Evolutionary conservation across 164 flowering plant species (phyloP), one percentile per base, ranked within the genome.

Genomic region (Nymphaea thermarum): DNA sequence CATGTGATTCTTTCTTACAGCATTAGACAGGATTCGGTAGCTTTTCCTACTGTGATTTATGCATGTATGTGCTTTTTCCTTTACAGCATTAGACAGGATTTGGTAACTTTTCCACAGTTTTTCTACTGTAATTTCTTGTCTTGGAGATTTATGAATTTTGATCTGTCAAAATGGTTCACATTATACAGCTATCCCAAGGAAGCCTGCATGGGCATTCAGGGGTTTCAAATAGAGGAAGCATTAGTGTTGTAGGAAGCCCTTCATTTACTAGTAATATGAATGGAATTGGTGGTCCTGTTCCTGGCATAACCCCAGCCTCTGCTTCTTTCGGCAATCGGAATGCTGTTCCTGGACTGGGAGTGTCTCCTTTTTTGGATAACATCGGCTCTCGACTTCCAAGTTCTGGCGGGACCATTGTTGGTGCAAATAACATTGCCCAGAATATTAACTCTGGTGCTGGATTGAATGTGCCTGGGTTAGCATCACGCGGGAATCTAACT

Each of bases 181-280:
- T 43, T 42, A 42, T 79, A 75, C 82, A 93, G 98, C 77, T 88
- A 45, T 87, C 95, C 71, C 93, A 84, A 80, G 90, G 88, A 43
- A 77, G 84, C 75, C 81, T 91, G 62, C 93, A 82, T 75, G 95
- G 87, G 45, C 93, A 87, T 82, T 83, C 93, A 43, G 93, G 86
- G 60, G 81, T 85, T 68, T 67, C 91, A 64, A 87, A 79, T 74
- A 87, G 91, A 82, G 98, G 94, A 71, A 89, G 91, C 84, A 78
- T 81, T 61, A 83, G 71, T 82, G 82, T 82, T 75, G 85, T 82
- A 16, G 85, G 84, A 72, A 85, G 74, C 71, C 87, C 84, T 77
- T 86, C 81, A 69, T 88, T 72, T 79, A 79, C 80, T 77, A 83
- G 80, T 80, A 79, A 80, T 77, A 71, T 83, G 71, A 85, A 85